These are phyloP conservation scores for Penicillium sp. DNA, from an alignment of 2,329 filamentous ascomycete species.

Conservation along the genomic window DNA sequence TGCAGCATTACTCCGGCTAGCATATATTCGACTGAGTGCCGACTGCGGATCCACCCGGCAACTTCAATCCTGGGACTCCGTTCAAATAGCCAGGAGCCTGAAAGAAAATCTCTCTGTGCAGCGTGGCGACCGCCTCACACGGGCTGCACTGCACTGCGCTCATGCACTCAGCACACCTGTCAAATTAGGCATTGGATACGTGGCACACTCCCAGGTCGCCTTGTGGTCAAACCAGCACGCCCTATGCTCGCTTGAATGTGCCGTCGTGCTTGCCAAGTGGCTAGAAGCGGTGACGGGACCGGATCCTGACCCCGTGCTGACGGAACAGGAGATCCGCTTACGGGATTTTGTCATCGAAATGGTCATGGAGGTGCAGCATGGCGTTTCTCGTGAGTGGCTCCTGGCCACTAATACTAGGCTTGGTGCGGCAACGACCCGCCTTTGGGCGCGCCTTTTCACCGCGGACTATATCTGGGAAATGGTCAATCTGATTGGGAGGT, in stretches of 20 bases:
- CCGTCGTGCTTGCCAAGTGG: conserved; percentile 54
- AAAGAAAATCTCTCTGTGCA: conserved; percentile 40
- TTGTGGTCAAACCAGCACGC: conserved; percentile 61
- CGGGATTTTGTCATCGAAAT: conserved; percentile 39
- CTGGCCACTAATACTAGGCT: conserved; percentile 34
- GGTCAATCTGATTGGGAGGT: conserved; percentile 36
- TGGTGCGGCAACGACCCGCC: conserved; percentile 32
- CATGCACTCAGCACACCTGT: conserved; percentile 60
- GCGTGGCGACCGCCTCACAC: conserved; percentile 46
- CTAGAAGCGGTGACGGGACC: conserved; percentile 32
- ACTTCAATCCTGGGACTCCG: conserved; percentile 34
- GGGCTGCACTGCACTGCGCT: conserved; percentile 55
- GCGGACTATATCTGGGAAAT: conserved; percentile 41
- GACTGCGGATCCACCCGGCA: conserved; percentile 35
- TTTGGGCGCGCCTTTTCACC: conserved; percentile 38
- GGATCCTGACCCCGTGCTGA: conserved; percentile 26
- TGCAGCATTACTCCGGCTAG: conserved; percentile 32
- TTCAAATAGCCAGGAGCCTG: conserved; percentile 32
- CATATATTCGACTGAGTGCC: conserved; percentile 37
- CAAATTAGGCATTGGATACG: conserved; percentile 55
- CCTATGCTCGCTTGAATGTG: conserved; percentile 56
- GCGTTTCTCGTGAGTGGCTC: conserved; percentile 31
- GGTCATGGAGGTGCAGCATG: conserved; percentile 38
- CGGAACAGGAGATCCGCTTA: conserved; percentile 34
- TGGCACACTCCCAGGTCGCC: conserved; percentile 57